Evolutionary conservation across 75 land plant genomes (phyloP).

Genomic region (Chamaecyparis obtusa): DNA sequence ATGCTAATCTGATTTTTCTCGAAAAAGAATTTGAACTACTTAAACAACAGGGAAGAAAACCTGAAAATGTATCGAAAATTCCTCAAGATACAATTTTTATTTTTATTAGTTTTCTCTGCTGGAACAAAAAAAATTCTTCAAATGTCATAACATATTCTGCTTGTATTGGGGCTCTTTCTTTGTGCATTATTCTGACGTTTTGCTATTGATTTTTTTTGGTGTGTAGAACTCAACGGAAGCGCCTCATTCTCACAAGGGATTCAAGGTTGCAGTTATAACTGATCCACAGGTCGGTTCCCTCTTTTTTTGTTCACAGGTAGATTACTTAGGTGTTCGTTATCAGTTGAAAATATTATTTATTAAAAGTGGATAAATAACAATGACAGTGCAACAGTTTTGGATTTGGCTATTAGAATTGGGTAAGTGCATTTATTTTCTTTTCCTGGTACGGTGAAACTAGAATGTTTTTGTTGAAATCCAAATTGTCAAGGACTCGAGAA

Average conservation of each 20-base stretch:
- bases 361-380: background rate
- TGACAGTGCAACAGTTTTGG: background rate
- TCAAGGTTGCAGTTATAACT: slow-evolving; percentile 69
- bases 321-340: background rate
- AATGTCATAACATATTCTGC: slow-evolving; percentile 1
- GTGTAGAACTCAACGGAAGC: slow-evolving; percentile 15
- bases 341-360: background rate
- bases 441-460: background rate
- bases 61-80: background rate
- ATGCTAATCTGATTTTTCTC: background rate
- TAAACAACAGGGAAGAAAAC: background rate
- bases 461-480: background rate
- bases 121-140: background rate
- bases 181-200: background rate
- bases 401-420: background rate
- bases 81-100: background rate
- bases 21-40: background rate
- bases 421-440: background rate
- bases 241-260: slow-evolving; percentile 14
- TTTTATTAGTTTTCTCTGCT: background rate
- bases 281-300: slow-evolving; percentile 81
- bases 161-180: background rate
- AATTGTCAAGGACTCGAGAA: background rate
- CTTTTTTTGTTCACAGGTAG: slow-evolving; percentile 3
- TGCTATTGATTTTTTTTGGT: slow-evolving; percentile 2